Evolutionary conservation across 2,329 filamentous ascomycete genomes (phyloP), one percentile per base, ranked within the genome.

Genomic region (Pyricularia pennisetigena): DNA sequence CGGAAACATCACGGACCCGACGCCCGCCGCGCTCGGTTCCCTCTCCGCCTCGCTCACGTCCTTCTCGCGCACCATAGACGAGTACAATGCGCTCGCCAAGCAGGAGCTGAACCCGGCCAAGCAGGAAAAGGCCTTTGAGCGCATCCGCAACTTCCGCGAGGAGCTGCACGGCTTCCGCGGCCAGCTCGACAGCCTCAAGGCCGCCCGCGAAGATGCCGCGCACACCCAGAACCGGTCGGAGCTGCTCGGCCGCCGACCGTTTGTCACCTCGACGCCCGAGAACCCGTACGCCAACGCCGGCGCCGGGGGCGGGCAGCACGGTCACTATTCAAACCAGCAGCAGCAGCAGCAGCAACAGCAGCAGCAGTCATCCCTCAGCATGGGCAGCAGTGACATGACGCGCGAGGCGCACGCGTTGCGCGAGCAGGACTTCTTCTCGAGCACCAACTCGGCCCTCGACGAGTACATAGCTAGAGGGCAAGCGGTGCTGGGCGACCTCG

Each of bases 391-490:
- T n/a, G 89, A 93, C 71, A 86, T 88, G 70, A 83, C 82, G 68
- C 86, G 94, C 66, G 94, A 97, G 80, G 81, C 85, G 3, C 93
- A 97, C 76, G 93, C 94, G 3, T 82, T 98, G 72, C 86, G 93
- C 66, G 95, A 99, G 80, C 93, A 97, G 74, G 90, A 85, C 70
- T 98, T 99, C 82, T 92, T 97, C 74, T 79, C 86, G 24, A 89
- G 85, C 73, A 95, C 94, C 4, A 91, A 97, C 76, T 85, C 85
- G 23, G 93, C 95, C 67, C 84, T 99, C 1, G 95, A 99, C 76
- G 94, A 98, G 72, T 99, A 97, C 76, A 86, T 99, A 68, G 94
- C 96, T 65, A 94, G 94, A 2, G 95, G 95, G 0, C 88, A 97
- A 75, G 92, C 93, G 0, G 95, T 99, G 54, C 83, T 98, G 30